Percentiles rank a stretch among this genome's conserved stretches.
These are phyloP conservation scores for Mallotus nudiflorus DNA, from an alignment of 345 rosid species.

Conservation along the genomic window DNA sequence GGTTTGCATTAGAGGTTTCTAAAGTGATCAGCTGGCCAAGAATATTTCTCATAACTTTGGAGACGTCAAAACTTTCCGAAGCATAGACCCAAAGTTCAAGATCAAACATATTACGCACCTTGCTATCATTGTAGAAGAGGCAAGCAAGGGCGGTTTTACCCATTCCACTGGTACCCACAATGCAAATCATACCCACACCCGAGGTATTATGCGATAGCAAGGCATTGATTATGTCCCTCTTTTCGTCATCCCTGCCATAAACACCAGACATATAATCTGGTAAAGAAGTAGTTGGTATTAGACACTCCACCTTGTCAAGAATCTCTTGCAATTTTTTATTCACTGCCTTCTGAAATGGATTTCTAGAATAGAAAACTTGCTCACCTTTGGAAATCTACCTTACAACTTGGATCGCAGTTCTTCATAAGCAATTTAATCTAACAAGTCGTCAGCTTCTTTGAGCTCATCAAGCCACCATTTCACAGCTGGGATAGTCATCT, in stretches of 20 bases:
- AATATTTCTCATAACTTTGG: background rate
- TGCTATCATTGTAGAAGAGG: background rate
- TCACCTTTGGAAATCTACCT: background rate
- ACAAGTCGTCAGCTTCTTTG: slow-evolving; percentile 17
- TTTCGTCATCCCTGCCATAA: too few relatives aligned
- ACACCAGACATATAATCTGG: too few relatives aligned
- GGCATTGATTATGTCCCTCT: too few relatives aligned
- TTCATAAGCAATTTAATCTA: slow-evolving; percentile 13
- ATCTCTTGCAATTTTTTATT: too few relatives aligned
- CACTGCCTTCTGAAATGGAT: background rate
- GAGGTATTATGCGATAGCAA: too few relatives aligned
- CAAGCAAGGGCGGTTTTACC: background rate
- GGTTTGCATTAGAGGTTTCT: background rate
- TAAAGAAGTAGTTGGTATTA: too few relatives aligned
- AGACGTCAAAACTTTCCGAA: background rate
- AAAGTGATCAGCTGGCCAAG: background rate
- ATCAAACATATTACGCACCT: background rate
- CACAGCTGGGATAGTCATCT: background rate
- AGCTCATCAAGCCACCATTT: slow-evolving; percentile 10
- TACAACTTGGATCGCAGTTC: background rate
- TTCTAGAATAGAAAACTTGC: background rate
- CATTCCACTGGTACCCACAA: background rate
- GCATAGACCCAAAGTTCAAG: background rate
- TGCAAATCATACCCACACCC: background rate
- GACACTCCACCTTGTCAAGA: too few relatives aligned